phyloP scores from a whole-genome alignment of 169 alveolate genomes.

The Plasmodium cynomolgi region DNA sequence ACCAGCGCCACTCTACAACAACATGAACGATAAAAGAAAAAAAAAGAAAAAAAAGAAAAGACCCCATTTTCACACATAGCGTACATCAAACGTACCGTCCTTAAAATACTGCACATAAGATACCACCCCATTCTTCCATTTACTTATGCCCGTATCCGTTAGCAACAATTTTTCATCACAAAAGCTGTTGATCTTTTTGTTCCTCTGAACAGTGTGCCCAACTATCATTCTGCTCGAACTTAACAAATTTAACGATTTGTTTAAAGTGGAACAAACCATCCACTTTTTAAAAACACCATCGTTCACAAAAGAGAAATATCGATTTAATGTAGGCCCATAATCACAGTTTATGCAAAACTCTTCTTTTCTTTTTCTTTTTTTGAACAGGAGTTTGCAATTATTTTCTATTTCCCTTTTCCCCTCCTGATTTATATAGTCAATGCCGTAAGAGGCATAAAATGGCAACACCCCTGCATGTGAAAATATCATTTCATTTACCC shows the following conservation, averaged over 20 bases:
- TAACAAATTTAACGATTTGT: constrained; percentile 25
- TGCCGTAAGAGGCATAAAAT: constrained; percentile 50
- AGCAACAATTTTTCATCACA: constrained; percentile 26
- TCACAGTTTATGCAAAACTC: constrained; percentile 47
- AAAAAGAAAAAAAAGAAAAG: background rate
- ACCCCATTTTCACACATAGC: constrained; percentile 13
- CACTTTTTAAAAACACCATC: constrained; percentile 9
- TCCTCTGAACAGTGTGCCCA: constrained; percentile 60
- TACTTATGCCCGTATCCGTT: constrained; percentile 65
- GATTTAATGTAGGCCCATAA: constrained; percentile 63
- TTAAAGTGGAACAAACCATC: constrained; percentile 34
- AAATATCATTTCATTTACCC: constrained; percentile 54
- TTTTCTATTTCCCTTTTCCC: constrained; percentile 61
- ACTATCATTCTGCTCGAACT: constrained; percentile 44
- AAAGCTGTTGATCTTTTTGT: constrained; percentile 30
- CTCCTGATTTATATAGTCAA: constrained; percentile 54
- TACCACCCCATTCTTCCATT: constrained; percentile 52
- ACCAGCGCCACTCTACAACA: background rate
- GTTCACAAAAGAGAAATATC: constrained; percentile 29
- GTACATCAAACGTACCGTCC: constrained; percentile 17
- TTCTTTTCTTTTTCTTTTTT: background rate
- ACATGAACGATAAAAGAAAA: background rate
- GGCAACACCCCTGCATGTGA: constrained; percentile 74
- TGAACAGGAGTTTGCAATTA: constrained; percentile 26
- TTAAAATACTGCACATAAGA: constrained; percentile 54